phyloP scores from a whole-genome alignment of 1,284 basidiomycete species.

The Puccinia horiana region DNA sequence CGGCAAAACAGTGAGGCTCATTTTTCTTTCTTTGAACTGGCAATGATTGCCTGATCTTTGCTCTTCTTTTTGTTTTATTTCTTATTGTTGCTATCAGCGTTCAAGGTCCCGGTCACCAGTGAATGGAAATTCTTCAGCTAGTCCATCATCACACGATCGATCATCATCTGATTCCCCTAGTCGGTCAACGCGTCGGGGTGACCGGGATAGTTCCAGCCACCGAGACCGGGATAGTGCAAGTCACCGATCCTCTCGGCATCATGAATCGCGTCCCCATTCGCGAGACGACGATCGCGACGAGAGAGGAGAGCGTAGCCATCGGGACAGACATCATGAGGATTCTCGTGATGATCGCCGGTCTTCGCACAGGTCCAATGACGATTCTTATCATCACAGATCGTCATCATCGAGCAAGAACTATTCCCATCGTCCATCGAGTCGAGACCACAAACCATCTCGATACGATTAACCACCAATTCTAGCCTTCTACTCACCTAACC shows the following conservation, averaged over 20 bases:
- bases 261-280: neutral
- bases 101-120: slow-evolving; percentile 20
- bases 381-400: neutral
- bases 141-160: neutral
- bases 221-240: neutral
- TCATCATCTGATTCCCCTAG: neutral
- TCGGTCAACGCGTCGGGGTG: neutral
- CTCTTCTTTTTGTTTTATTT: no score
- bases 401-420: neutral
- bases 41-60: neutral
- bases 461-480: neutral
- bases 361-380: neutral
- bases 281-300: neutral
- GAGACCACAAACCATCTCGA: neutral
- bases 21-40: neutral
- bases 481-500: no score
- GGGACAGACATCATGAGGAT: neutral
- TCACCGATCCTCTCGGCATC: neutral
- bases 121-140: neutral
- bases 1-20: neutral
- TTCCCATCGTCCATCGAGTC: neutral
- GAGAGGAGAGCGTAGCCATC: neutral
- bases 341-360: neutral
- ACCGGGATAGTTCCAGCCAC: neutral
- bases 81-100: slow-evolving; percentile 31